These are phyloP conservation scores for Mortierella sp. DNA, from an alignment of 371 early-diverging fungal genomes.

Conservation along the genomic window DNA sequence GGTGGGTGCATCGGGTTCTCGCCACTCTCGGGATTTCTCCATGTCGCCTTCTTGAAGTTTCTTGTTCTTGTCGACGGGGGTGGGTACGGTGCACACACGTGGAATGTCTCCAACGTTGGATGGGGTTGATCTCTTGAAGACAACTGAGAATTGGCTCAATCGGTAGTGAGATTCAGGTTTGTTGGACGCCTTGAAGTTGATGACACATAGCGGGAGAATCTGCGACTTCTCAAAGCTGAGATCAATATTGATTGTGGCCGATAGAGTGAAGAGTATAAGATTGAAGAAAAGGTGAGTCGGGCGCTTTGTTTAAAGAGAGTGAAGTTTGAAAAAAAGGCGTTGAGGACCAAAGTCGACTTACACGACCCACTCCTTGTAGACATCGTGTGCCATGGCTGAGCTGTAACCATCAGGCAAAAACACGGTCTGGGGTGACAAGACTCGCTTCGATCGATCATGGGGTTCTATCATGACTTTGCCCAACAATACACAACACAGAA, in stretches of 20 bases:
- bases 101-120: slow-evolving; percentile 18
- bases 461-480: slow-evolving; percentile 40
- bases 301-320: no score
- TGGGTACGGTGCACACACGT: slow-evolving; percentile 12
- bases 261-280: no score
- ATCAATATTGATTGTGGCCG: no score
- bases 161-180: slow-evolving; percentile 21
- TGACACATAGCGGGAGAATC: slow-evolving; percentile 44
- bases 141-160: slow-evolving; percentile 7
- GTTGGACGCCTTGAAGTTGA: slow-evolving; percentile 47
- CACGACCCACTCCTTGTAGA: slow-evolving; percentile 48
- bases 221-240: slow-evolving; percentile 50
- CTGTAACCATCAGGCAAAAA: slow-evolving; percentile 36
- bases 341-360: slow-evolving; percentile 17
- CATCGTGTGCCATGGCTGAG: slow-evolving; percentile 31
- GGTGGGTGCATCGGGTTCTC: slow-evolving; percentile 1
- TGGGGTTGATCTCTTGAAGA: slow-evolving; percentile 9
- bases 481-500: slow-evolving; percentile 42
- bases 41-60: not conserved
- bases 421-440: slow-evolving; percentile 5
- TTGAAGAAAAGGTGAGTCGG: no score
- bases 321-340: no score
- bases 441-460: slow-evolving; percentile 14
- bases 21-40: slow-evolving; percentile 6
- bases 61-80: slow-evolving; percentile 17